Conservation (phyloP, 306 rosid genomes). For the Crotalaria pallida region DNA sequence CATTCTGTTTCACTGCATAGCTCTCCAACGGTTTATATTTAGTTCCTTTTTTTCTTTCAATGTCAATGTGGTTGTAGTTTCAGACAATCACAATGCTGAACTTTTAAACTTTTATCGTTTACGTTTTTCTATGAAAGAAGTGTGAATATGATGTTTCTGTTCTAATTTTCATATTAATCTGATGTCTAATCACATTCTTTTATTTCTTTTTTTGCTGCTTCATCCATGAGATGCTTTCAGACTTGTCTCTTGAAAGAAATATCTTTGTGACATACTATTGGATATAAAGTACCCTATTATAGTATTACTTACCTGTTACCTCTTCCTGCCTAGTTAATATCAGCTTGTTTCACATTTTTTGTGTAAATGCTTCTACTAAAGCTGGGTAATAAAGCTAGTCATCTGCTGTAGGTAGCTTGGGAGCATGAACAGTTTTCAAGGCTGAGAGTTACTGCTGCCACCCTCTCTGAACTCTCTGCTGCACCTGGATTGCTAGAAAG, state of each 20-base stretch:
- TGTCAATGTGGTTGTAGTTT: slow-evolving; percentile 1
- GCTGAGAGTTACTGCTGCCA: slow-evolving; percentile 95
- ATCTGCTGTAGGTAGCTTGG: slow-evolving; percentile 94
- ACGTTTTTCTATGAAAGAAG: background rate
- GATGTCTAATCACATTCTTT: background rate
- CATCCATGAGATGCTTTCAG: slow-evolving; percentile 3
- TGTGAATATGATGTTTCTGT: background rate
- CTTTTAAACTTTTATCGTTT: background rate
- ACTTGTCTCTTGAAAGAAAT: slow-evolving; percentile 13
- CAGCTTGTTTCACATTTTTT: background rate
- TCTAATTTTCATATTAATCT: background rate
- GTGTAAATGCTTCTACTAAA: slow-evolving; percentile 9
- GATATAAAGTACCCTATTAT: background rate
- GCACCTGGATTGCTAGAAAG: slow-evolving; percentile 87
- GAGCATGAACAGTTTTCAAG: slow-evolving; percentile 98
- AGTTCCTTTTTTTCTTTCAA: background rate
- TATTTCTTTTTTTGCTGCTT: background rate
- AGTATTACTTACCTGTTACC: background rate
- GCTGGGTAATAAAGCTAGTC: slow-evolving; percentile 36
- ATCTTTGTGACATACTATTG: background rate
- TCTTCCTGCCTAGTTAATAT: background rate
- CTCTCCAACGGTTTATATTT: background rate
- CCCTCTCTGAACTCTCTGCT: slow-evolving; percentile 69
- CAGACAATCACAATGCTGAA: background rate
- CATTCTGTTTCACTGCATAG: slow-evolving; percentile 9